phyloP scores from a whole-genome alignment of 2,329 filamentous ascomycete genomes.

The Cryphonectria parasitica region DNA sequence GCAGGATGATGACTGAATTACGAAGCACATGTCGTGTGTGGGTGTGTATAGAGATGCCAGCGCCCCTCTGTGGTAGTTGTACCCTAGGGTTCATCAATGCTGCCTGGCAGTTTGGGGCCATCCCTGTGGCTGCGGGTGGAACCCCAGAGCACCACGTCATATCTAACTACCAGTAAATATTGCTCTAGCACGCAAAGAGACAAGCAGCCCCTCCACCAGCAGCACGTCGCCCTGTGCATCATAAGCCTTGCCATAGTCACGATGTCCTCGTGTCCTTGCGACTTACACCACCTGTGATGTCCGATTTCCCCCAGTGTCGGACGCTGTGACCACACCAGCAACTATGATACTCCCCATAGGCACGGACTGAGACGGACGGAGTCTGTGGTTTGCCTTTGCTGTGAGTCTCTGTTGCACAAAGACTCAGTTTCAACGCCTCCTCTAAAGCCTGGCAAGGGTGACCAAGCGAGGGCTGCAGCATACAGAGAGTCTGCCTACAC shows the following conservation, averaged over 20 bases:
- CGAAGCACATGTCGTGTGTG: background rate
- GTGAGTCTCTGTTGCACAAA: background rate
- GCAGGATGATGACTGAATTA: background rate
- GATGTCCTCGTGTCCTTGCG: background rate
- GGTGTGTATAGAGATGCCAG: background rate
- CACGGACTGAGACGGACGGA: conserved; percentile 1
- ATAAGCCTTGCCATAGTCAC: background rate
- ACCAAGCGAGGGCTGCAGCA: background rate
- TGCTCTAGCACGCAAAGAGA: background rate
- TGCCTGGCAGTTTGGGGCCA: background rate
- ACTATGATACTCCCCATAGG: background rate
- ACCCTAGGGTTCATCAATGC: too few species aligned
- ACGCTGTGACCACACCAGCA: conserved; percentile 1
- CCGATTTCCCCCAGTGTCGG: background rate
- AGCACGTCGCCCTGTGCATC: background rate
- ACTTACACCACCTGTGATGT: background rate
- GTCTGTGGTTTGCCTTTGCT: background rate
- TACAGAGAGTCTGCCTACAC: background rate
- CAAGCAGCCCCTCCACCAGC: background rate
- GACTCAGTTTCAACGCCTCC: background rate
- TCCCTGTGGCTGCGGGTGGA: background rate
- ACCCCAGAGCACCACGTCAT: conserved; percentile 6
- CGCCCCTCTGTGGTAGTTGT: too few species aligned
- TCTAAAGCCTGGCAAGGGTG: background rate
- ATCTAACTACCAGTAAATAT: background rate